These are phyloP conservation scores for Plasmodium knowlesi DNA, from an alignment of 169 alveolate species.

Conservation along the genomic window DNA sequence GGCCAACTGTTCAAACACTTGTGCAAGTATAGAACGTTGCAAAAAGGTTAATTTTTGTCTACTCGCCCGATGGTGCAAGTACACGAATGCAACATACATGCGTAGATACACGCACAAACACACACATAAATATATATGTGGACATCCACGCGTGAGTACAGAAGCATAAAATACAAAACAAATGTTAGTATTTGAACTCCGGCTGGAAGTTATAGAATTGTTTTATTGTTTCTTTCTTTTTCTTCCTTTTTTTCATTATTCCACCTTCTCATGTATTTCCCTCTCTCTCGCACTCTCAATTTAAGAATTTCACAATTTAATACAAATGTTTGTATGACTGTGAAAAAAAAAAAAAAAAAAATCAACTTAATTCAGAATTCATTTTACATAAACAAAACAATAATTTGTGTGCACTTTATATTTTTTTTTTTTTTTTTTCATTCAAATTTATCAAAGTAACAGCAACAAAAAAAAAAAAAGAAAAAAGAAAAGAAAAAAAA, in stretches of 20 bases:
- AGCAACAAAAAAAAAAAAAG: background rate
- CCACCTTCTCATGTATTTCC: background rate
- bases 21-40: background rate
- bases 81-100: background rate
- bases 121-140: background rate
- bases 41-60: slow-evolving; percentile 3
- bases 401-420: slow-evolving; percentile 15
- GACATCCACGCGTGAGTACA: background rate
- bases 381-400: background rate
- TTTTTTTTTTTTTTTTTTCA: slow-evolving; percentile 4
- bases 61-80: background rate
- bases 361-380: background rate
- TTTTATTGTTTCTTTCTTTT: background rate
- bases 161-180: slow-evolving; percentile 12
- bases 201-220: background rate
- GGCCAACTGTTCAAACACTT: slow-evolving; percentile 10
- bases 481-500: too few species aligned
- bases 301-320: slow-evolving; percentile 6
- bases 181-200: slow-evolving; percentile 4
- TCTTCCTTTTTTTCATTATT: slow-evolving; percentile 1
- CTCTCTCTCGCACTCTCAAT: slow-evolving; percentile 22
- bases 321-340: background rate
- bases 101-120: background rate
- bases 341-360: slow-evolving; percentile 14
- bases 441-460: background rate